These are phyloP conservation scores for Umbelopsis ramanniana DNA, from an alignment of 192 early-diverging fungal species.

Conservation along the genomic window DNA sequence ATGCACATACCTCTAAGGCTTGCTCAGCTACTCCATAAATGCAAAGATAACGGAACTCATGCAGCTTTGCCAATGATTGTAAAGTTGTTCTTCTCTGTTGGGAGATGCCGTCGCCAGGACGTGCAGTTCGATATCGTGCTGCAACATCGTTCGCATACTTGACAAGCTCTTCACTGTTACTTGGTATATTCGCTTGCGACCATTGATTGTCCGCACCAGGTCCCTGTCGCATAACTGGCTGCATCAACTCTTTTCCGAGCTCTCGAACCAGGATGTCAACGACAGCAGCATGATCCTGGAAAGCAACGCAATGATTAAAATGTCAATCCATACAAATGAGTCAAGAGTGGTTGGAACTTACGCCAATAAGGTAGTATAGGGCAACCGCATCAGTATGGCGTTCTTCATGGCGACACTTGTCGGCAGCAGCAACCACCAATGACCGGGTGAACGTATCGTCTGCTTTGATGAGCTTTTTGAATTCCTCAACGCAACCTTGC, in stretches of 20 bases:
- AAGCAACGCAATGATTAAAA: neutral
- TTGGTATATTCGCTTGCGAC: conserved; percentile 7
- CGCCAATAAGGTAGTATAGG: neutral
- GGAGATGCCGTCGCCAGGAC: neutral
- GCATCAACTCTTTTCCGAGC: conserved; percentile 20
- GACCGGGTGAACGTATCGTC: conserved; percentile 1
- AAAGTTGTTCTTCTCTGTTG: neutral
- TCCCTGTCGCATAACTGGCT: neutral
- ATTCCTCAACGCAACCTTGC: conserved; percentile 11
- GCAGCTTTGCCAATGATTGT: conserved; percentile 9
- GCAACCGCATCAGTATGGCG: conserved; percentile 10
- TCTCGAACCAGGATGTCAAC: conserved; percentile 8
- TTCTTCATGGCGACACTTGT: conserved; percentile 8
- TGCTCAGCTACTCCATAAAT: conserved; percentile 21
- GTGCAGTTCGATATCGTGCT: neutral
- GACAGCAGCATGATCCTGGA: neutral
- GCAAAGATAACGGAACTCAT: conserved; percentile 14
- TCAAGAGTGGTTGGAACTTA: neutral
- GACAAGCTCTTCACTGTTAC: conserved; percentile 10
- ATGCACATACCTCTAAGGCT: neutral
- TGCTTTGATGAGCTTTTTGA: neutral
- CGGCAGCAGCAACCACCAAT: neutral
- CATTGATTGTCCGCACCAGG: neutral
- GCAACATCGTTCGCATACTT: conserved; percentile 11
- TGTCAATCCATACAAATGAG: neutral